Base-by-base conservation (phyloP, 306 rosid species). In the Quercus berberidifolia region DNA sequence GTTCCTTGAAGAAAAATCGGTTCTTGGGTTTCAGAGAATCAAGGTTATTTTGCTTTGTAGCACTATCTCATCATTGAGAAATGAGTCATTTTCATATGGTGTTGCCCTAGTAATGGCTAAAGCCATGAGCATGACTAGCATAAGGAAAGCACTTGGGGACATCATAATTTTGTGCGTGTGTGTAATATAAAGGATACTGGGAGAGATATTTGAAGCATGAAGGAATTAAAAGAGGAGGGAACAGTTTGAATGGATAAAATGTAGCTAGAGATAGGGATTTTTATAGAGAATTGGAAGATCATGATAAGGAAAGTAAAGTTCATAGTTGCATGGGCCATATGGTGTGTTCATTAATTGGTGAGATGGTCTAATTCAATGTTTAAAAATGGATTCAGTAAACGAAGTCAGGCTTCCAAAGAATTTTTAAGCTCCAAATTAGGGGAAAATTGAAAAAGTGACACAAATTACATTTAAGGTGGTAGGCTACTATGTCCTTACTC, bases 101-200 rank as follows among this genome's bases (percentile, higher is more conserved):
- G 74, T 63, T 21, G 85, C 73, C 4, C 80, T 41, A 56, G 84
- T 69, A 60, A 78, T 69, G 74, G 83, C 90, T 23, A 76, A 73
- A 70, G 77, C 90, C 91, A 81, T 72, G 15, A 87, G 71, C 23
- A 88, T 46, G 62, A 88, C 73, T 20, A 87, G 71, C 65, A 86
- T 21, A 63, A 87, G 64, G 21, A 87, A 73, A 67, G 69, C 35
- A 3, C 65, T 86, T 19, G 65, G 55, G 84, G 83, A 38, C 46
- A 76, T 81, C 93, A 86, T 91, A 55, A 35, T 75, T 52, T 54
- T 57, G 19, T 9, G 72, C 2, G 14, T 17, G 12, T 6, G 55
- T 35, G 58, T 31, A 35, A 35, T 35, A 35, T 1, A 35, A 35
- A 2, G 41, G 41, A 35, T 2, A 5, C 41, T 35, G 41, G 41